Conservation (phyloP, 2,329 filamentous ascomycete species). For the Calonectria montana region DNA sequence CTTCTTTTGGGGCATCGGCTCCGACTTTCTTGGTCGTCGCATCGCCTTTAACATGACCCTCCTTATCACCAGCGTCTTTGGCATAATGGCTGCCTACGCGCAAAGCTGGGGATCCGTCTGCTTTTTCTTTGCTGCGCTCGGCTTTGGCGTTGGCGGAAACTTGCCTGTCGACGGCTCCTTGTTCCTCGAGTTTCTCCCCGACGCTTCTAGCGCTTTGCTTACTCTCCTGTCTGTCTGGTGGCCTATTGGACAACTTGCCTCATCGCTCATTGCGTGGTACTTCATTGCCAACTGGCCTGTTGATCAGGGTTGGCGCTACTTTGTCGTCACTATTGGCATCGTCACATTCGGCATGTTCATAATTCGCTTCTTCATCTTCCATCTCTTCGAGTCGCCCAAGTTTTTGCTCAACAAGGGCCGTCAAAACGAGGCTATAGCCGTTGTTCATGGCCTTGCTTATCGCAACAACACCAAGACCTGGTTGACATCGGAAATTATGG, state of each 20-base stretch:
- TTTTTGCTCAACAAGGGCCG: slow-evolving; percentile 82
- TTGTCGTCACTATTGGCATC: slow-evolving; percentile 77
- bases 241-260: slow-evolving; percentile 83
- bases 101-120: slow-evolving; percentile 75
- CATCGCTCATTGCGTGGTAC: slow-evolving; percentile 79
- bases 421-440: slow-evolving; percentile 82
- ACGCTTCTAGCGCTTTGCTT: slow-evolving; percentile 77
- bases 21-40: slow-evolving; percentile 82
- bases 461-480: slow-evolving; percentile 78
- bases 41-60: slow-evolving; percentile 86
- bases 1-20: slow-evolving; percentile 83
- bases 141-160: slow-evolving; percentile 80
- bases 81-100: slow-evolving; percentile 75
- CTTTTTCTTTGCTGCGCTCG: slow-evolving; percentile 69
- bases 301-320: slow-evolving; percentile 81
- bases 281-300: slow-evolving; percentile 77
- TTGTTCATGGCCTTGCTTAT: slow-evolving; percentile 81
- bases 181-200: slow-evolving; percentile 86
- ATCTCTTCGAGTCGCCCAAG: slow-evolving; percentile 87
- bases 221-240: slow-evolving; percentile 89
- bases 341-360: slow-evolving; percentile 83
- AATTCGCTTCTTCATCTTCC: slow-evolving; percentile 82
- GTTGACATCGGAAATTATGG: slow-evolving; percentile 78
- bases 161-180: slow-evolving; percentile 83
- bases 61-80: slow-evolving; percentile 79